Evolutionary conservation across 345 rosid genomes (phyloP), one percentile per base, ranked within the genome.

Genomic region (Gynandropsis gynandra): DNA sequence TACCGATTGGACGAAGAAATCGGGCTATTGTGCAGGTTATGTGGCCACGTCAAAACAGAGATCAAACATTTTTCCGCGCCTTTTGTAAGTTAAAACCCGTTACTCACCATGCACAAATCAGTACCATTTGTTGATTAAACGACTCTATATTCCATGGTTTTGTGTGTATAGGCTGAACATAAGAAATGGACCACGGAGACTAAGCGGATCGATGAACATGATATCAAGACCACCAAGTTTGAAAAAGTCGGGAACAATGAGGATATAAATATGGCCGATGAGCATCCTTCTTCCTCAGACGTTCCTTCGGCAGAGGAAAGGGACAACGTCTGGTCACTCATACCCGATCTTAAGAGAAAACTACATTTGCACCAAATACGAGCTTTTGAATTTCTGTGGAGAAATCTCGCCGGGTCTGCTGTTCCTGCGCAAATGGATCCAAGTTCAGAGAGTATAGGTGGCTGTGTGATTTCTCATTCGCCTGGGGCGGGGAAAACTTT

Each of bases 401-500:
- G 40, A 64, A 92, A 92, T 39, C 47, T 79, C 29, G 81, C 98
- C 2, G 97, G 96, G 40, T 82, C 93, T 36, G 37, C 80, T 50
- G 74, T 68, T 10, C 95, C 96, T 1, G 59, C 78, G 13, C 59
- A 19, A 1, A 92, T 82, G 86, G 74, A 76, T 27, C 59, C 69
- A 8, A 18, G 72, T 50, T 68, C 84, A 4, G 79, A 64, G 50
- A 75, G 64, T 10, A 68, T 68, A 3, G 98, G 96, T 37, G 96
- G 98, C 17, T 92, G 98, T 68, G 98, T 82, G 5, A 61, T 92
- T 34, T 92, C 96, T 59, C 96, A 92, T 72, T 53, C 98, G 21
- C 96, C 98, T 1, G 98, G 96, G 44, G 89, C 96, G 20, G 98
- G 98, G 20, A 92, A 89, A 67, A 83, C 90, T 9, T 81, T 89